These are phyloP conservation scores for Rhodotorula sp. DNA, from an alignment of 1,284 basidiomycete species.

Conservation along the genomic window DNA sequence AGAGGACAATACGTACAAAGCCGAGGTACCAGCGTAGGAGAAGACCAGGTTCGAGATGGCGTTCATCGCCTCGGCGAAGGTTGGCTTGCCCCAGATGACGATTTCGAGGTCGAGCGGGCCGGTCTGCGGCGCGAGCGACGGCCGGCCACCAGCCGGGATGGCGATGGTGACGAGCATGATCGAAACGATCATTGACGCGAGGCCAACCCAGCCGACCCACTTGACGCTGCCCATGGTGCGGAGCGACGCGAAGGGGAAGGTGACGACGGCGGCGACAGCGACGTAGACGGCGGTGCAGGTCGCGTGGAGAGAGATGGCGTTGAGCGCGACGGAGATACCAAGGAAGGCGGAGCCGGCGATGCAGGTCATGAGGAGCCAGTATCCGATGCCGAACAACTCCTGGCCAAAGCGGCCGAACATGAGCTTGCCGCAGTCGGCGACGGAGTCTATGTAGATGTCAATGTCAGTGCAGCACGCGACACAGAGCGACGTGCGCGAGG, in stretches of 20 bases:
- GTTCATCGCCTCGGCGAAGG: conserved; percentile 35
- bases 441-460: conserved; percentile 8
- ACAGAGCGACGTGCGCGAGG: too few relatives aligned
- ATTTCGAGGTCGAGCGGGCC: conserved; percentile 50
- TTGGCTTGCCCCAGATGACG: conserved; percentile 23
- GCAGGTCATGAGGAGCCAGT: conserved; percentile 23
- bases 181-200: conserved; percentile 33
- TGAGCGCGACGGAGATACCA: conserved; percentile 51
- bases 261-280: conserved; percentile 26
- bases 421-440: conserved; percentile 26
- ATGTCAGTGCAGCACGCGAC: background rate
- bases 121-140: conserved; percentile 51
- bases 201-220: conserved; percentile 49
- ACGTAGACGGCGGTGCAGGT: conserved; percentile 41
- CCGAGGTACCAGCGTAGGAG: conserved; percentile 39
- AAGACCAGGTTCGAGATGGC: conserved; percentile 24
- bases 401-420: conserved; percentile 22
- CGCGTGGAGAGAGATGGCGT: conserved; percentile 48
- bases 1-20: conserved; percentile 36
- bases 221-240: conserved; percentile 50
- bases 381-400: conserved; percentile 28
- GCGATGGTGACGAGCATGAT: conserved; percentile 50
- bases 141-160: conserved; percentile 56
- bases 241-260: conserved; percentile 48
- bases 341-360: conserved; percentile 41